phyloP scores from a whole-genome alignment of 73 alveolate genomes.

The Tetrahymena thermophila region DNA sequence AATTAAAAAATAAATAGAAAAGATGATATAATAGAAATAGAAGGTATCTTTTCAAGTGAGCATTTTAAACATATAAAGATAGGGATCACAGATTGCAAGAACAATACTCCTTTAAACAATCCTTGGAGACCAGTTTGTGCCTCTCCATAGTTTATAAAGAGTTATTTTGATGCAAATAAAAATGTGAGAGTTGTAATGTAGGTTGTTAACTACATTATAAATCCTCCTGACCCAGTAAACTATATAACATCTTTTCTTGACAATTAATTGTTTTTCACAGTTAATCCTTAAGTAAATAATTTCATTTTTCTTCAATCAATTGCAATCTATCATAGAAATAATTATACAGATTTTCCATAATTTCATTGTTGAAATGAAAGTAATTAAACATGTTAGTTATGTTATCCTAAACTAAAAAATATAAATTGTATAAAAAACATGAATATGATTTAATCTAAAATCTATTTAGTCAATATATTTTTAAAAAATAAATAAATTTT shows the following conservation, averaged over 20 bases:
- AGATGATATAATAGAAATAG: not conserved
- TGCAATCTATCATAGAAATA: no score
- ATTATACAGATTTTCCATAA: no score
- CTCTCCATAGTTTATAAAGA: not conserved
- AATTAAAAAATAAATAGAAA: not conserved
- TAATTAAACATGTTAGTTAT: no score
- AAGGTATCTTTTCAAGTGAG: not conserved
- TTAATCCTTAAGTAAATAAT: not conserved
- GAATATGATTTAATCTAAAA: no score
- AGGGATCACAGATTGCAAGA: not conserved
- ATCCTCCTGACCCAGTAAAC: not conserved
- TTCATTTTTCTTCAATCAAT: not conserved
- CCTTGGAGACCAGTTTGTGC: not conserved
- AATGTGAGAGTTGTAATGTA: not conserved
- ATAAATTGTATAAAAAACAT: no score
- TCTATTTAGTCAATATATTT: no score
- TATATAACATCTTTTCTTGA: not conserved
- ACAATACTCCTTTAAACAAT: not conserved
- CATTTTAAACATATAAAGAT: not conserved
- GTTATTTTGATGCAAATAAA: not conserved
- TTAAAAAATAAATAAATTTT: no score
- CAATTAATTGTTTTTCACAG: not conserved
- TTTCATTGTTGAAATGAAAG: no score
- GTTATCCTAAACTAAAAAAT: no score
- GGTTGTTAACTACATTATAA: not conserved